Base-by-base conservation (phyloP, 148 eudicot species). In the Arbutus unedo region DNA sequence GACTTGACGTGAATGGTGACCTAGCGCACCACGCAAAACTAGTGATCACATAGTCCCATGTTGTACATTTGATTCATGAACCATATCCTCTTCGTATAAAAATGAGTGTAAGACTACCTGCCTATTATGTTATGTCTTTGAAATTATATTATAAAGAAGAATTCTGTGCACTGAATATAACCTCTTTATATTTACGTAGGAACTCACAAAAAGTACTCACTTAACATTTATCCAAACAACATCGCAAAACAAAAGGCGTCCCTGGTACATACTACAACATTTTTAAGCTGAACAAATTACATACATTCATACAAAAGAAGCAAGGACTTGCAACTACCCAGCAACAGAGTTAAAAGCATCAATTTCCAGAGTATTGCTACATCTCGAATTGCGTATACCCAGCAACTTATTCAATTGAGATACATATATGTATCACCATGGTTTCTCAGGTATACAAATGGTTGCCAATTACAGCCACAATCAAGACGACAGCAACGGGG, bases 391-490 rank as follows among this genome's bases (percentile, higher is more conserved):
- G 54, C 19, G 11, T 9, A 68, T 31, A 68, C 44, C 48, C 16
- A 8, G 45, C 0, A 31, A 31, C 38, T 31, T 31, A 31, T 31
- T 31, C 38, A 31, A 31, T 0, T 31, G 38, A 31, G 38, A 31
- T 31, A 31, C 13, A 8, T 67, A 13, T 23, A 43, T 68, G 6
- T 19, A 31, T 15, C 43, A 31, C 8, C 68, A 49, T 45, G 23
- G 49, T 14, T 74, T 74, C 14, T 38, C 55, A 79, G 72, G 75
- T 55, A 82, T 81, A 84, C 43, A 77, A 81, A 56, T 82, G 81
- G 25, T 85, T 64, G 7, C 68, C 84, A 15, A 79, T 73, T 10
- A 82, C 71, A 8, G 86, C 87, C 72, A 87, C 68, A 45, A 81
- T 85, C 8, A 87, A 53, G 64, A 87, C 81, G 31, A 66, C 23